A percentile compares a stretch with the other conserved stretches of the same genome.
Conservation (phyloP, 73 alveolate species). For the Paramecium bursaria region DNA sequence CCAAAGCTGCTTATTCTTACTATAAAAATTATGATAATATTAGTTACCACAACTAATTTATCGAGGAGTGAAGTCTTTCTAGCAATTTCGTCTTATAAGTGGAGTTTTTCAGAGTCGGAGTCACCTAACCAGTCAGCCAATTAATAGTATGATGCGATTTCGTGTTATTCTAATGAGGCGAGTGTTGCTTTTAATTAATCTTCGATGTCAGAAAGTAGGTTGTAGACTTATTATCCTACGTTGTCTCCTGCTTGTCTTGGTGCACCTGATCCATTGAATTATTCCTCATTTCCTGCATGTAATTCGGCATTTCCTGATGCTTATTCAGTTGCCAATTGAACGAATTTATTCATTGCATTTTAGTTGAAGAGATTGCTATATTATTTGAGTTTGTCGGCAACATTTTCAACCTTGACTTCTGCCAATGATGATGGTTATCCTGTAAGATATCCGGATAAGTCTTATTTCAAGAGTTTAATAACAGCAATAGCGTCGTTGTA, state of each 20-base stretch:
- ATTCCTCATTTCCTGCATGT: constrained; percentile 38
- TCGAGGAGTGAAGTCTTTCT: constrained; percentile 42
- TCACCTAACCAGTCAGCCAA: constrained; percentile 65
- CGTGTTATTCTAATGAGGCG: constrained; percentile 22
- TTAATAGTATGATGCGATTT: constrained; percentile 47
- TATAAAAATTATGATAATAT: neutral
- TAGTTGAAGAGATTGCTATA: constrained; percentile 34
- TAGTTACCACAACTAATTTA: constrained; percentile 43
- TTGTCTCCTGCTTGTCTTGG: constrained; percentile 41
- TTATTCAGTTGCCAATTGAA: constrained; percentile 39
- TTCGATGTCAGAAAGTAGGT: constrained; percentile 29
- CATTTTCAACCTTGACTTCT: constrained; percentile 53
- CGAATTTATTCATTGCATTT: constrained; percentile 51
- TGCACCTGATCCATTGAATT: neutral
- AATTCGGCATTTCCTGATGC: constrained; percentile 64
- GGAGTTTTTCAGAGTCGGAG: constrained; percentile 45
- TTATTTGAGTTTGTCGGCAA: constrained; percentile 48
- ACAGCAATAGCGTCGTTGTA: constrained; percentile 52
- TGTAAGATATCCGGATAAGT: constrained; percentile 41
- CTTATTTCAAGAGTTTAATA: constrained; percentile 35
- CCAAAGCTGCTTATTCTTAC: constrained; percentile 62
- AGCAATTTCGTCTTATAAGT: constrained; percentile 47
- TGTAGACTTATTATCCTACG: constrained; percentile 46
- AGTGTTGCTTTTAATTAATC: constrained; percentile 32
- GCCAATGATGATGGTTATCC: constrained; percentile 60